Conservation (phyloP, 2,329 filamentous ascomycete species). For the Emergomyces pasteurianus region DNA sequence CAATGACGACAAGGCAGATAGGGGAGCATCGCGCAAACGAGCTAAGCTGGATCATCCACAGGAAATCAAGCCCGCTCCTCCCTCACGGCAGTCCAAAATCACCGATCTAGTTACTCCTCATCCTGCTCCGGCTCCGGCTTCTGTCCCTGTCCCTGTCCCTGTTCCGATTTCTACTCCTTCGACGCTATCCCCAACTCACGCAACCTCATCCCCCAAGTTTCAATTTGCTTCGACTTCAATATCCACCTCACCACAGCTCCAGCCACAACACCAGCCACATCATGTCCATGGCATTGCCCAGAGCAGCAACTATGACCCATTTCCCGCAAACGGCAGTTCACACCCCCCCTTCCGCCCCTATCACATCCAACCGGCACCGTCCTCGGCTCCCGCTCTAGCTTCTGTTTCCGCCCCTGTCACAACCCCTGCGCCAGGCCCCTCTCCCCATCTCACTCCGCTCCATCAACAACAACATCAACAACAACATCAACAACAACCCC, state of each 20-base stretch:
- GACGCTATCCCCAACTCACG: conserved; percentile 1
- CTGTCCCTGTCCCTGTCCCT: background rate
- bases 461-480: too few species aligned
- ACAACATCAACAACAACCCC: conserved; percentile 32
- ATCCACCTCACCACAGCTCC: conserved; percentile 9
- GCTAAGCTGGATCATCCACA: conserved; percentile 28
- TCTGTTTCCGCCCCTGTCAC: conserved; percentile 35
- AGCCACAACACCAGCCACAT: conserved; percentile 6
- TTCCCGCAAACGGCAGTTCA: conserved; percentile 33
- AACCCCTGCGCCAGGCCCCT: conserved; percentile 21
- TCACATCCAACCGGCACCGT: conserved; percentile 39
- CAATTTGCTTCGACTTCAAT: conserved; percentile 2
- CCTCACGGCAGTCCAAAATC: conserved; percentile 28
- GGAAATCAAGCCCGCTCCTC: conserved; percentile 13
- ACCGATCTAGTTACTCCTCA: conserved; percentile 26
- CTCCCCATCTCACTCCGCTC: conserved; percentile 33
- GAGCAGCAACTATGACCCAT: conserved; percentile 30
- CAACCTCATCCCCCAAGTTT: background rate
- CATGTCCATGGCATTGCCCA: conserved; percentile 12
- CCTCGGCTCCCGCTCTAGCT: conserved; percentile 29
- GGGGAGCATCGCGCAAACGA: conserved; percentile 34
- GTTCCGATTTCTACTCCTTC: background rate
- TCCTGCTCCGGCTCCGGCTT: conserved; percentile 8
- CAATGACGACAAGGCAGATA: conserved; percentile 11
- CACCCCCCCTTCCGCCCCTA: conserved; percentile 46